Evolutionary conservation across 805 yeast species (phyloP), one percentile per base, ranked within the genome.

Genomic region (Saccharomycopsis sp.): DNA sequence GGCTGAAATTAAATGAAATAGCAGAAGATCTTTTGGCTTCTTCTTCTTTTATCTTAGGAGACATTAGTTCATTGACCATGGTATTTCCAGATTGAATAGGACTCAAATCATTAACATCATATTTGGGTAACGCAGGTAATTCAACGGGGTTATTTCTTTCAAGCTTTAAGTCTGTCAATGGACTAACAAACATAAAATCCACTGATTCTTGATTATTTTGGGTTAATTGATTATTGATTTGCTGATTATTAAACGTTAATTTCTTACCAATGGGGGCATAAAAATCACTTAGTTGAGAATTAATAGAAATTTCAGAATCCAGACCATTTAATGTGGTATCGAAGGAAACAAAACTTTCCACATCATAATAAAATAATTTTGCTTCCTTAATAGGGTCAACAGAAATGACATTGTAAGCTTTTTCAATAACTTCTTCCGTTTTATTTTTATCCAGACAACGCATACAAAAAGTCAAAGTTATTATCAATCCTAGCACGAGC

Each of bases 261-360:
- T 37, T 37, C 17, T 37, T 37, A 14, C 40, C 40, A 12, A 37
- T 15, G 12, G 40, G 40, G 6, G 29, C 40, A 21, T 37, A 37
- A 5, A 30, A 17, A 31, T 30, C 23, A 14, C 30, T 35, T 5
- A 25, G 4, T 18, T 27, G 33, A 14, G 8, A 12, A 8, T 14
- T n/a, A 14, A 28, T n/a, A 28, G 17, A 13, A 28, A 5, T 14
- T 13, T 28, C 17, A 14, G 31, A 13, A 9, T 12, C n/a, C 6
- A 10, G 10, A 9, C 31, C 31, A 5, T 28, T 28, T 12, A 28
- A 14, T 9, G 31, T 9, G 8, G 31, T 28, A 28, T 28, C 31
- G 15, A 28, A 28, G 6, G 31, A 28, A 14, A 5, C n/a, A 5
- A 28, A 28, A 28, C 31, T 28, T 23, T 6, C 26, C 6, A 6